These are phyloP conservation scores for Eucommia ulmoides DNA, from an alignment of 257 asterid genomes.

Conservation along the genomic window DNA sequence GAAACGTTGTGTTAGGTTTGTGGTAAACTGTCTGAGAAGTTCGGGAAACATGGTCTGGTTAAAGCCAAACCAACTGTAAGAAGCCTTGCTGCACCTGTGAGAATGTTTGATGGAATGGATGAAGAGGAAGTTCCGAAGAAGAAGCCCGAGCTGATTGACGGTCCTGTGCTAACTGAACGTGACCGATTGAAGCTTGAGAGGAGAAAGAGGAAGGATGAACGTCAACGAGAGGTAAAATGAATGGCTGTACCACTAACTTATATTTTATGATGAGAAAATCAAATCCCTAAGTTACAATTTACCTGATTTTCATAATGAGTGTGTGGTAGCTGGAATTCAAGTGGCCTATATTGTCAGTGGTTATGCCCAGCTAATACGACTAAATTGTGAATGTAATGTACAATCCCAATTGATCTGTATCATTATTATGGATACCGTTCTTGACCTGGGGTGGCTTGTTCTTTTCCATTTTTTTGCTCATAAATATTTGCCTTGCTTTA, in stretches of 20 bases:
- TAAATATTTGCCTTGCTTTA: conserved; percentile 3
- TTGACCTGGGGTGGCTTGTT: too few species aligned
- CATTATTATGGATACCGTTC: too few species aligned
- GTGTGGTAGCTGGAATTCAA: not conserved
- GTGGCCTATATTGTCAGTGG: too few species aligned
- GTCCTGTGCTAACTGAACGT: conserved; percentile 91
- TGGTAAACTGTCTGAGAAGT: conserved; percentile 65
- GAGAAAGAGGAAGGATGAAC: conserved; percentile 93
- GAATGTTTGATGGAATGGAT: conserved; percentile 98
- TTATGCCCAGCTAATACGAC: too few species aligned
- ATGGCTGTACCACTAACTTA: too few species aligned
- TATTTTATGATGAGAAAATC: too few species aligned
- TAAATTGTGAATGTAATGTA: too few species aligned
- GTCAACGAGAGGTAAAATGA: conserved; percentile 75
- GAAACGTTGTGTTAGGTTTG: conserved; percentile 40
- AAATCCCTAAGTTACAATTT: not conserved
- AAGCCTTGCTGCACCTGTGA: conserved; percentile 77
- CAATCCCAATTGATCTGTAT: not conserved
- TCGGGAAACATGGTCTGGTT: conserved; percentile 84
- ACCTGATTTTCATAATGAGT: not conserved
- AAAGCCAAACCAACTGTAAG: conserved; percentile 86
- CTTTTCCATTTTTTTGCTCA: conserved; percentile 1
- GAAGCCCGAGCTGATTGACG: conserved; percentile 92
- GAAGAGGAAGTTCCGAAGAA: conserved; percentile 75
- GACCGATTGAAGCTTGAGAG: conserved; percentile 90